Conservation (phyloP, 2,329 filamentous ascomycete genomes). For the Epichloe sibirici region DNA sequence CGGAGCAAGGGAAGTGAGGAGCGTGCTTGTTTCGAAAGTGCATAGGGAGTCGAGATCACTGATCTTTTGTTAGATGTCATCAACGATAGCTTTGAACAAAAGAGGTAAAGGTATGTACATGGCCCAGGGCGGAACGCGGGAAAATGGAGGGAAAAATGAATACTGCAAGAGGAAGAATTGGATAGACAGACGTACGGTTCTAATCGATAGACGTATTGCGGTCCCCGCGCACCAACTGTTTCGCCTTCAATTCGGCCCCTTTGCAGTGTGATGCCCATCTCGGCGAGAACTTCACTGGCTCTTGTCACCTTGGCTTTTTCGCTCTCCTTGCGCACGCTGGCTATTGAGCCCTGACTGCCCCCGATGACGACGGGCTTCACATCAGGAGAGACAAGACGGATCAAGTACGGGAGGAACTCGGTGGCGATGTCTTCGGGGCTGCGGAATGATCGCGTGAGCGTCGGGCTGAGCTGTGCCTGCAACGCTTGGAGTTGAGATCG, state of each 20-base stretch:
- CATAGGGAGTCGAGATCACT: slow-evolving; percentile 66
- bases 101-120: slow-evolving; percentile 6
- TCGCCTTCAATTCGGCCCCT: slow-evolving; percentile 67
- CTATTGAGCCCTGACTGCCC: slow-evolving; percentile 52
- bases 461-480: slow-evolving; percentile 58
- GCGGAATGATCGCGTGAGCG: slow-evolving; percentile 65
- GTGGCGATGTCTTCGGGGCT: slow-evolving; percentile 65
- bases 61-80: neutral
- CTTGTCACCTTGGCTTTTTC: slow-evolving; percentile 73
- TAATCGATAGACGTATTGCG: slow-evolving; percentile 81
- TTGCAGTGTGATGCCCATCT: slow-evolving; percentile 70
- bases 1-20: slow-evolving; percentile 49
- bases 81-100: neutral
- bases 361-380: slow-evolving; percentile 83
- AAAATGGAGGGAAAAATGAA: too few species aligned
- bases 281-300: slow-evolving; percentile 72
- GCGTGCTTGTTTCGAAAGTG: slow-evolving; percentile 56
- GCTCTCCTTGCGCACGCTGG: slow-evolving; percentile 75
- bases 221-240: slow-evolving; percentile 42
- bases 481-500: slow-evolving; percentile 60
- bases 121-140: neutral
- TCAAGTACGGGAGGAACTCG: slow-evolving; percentile 75
- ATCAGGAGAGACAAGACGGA: slow-evolving; percentile 74
- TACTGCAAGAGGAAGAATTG: neutral
- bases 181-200: slow-evolving; percentile 62